These are phyloP conservation scores for Penicillium paxilli DNA, from an alignment of 495 filamentous ascomycete genomes.

Conservation along the genomic window DNA sequence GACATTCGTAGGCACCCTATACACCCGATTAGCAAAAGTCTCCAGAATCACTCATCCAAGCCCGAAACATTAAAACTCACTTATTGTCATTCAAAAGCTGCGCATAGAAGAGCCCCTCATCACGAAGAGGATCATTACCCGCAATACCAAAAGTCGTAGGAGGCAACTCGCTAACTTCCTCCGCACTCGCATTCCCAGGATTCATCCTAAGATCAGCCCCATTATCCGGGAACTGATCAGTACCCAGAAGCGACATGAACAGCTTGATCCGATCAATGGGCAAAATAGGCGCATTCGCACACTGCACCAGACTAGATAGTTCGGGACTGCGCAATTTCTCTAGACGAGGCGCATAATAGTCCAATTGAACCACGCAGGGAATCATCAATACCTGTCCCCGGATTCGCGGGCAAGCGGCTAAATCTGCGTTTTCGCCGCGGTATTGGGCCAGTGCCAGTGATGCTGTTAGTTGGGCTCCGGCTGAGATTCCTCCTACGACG, in stretches of 20 bases:
- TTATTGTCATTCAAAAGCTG: slow-evolving; percentile 44
- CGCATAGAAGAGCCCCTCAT: slow-evolving; percentile 47
- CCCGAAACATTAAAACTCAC: slow-evolving; percentile 26
- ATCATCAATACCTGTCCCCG: slow-evolving; percentile 47
- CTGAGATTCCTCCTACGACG: slow-evolving; percentile 48
- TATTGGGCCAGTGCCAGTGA: slow-evolving; percentile 35
- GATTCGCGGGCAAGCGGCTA: slow-evolving; percentile 30
- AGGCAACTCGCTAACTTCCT: slow-evolving; percentile 41
- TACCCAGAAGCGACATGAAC: slow-evolving; percentile 33
- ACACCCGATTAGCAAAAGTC: not conserved
- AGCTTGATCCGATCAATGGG: slow-evolving; percentile 28
- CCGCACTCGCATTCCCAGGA: slow-evolving; percentile 39
- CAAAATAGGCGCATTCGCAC: slow-evolving; percentile 39
- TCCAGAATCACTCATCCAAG: not conserved
- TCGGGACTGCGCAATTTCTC: slow-evolving; percentile 32
- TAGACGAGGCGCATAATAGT: slow-evolving; percentile 35
- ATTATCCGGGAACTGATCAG: slow-evolving; percentile 12
- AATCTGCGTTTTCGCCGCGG: slow-evolving; percentile 17
- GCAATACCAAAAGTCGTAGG: slow-evolving; percentile 45
- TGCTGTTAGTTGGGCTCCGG: slow-evolving; percentile 46
- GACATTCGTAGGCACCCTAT: slow-evolving; percentile 42
- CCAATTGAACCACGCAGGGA: slow-evolving; percentile 31
- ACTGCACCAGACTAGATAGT: slow-evolving; percentile 39
- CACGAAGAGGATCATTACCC: slow-evolving; percentile 47
- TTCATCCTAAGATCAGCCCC: slow-evolving; percentile 34